Base-by-base conservation (phyloP, 257 asterid genomes). In the Scutellaria galericulata region DNA sequence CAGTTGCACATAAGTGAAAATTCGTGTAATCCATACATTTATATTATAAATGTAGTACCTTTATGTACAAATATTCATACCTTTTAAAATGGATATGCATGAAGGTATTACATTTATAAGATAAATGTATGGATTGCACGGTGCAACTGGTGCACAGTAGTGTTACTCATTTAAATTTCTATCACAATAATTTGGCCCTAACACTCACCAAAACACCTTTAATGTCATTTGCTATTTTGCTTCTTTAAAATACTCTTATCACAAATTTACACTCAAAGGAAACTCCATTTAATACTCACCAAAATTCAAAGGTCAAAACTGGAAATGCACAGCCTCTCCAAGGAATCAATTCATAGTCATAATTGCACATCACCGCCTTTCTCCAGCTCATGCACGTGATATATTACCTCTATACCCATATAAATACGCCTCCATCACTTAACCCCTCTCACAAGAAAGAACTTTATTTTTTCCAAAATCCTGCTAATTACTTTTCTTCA, bases 311-410 rank as follows among this genome's bases (percentile, higher is more conserved):
- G 77, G 83, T 8, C 52, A 70, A 61, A 76, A 72, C 6, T 40
- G 71, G 73, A 70, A 83, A 66, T 63, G 3, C n/a, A 8, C 27
- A 6, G 7, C 13, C 7, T 8, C n/a, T 45, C 57, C 69, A 37
- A 45, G 44, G 14, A 53, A 47, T 1, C 22, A 12, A 37, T 46
- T 35, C 44, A n/a, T 7, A 31, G n/a, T 12, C 37, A 31, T 31
- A 31, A 31, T 12, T 52, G 47, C 14, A 6, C 31, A 50, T 12
- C 62, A 76, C 81, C 83, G 81, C 80, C 80, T 75, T 31, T 35
- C 24, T 14, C 61, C 39, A 31, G 10, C 18, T 57, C 70, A 71
- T 61, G 68, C 79, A 77, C 82, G 78, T 57, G 24, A 7, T 52
- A 7, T 52, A 54, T 54, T 57, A 61, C 80, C 50, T 13, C 66